A percentile compares a stretch with the other conserved stretches of the same genome.
These are phyloP conservation scores for Cryomyces minteri DNA, from an alignment of 495 filamentous ascomycete species.

Conservation along the genomic window DNA sequence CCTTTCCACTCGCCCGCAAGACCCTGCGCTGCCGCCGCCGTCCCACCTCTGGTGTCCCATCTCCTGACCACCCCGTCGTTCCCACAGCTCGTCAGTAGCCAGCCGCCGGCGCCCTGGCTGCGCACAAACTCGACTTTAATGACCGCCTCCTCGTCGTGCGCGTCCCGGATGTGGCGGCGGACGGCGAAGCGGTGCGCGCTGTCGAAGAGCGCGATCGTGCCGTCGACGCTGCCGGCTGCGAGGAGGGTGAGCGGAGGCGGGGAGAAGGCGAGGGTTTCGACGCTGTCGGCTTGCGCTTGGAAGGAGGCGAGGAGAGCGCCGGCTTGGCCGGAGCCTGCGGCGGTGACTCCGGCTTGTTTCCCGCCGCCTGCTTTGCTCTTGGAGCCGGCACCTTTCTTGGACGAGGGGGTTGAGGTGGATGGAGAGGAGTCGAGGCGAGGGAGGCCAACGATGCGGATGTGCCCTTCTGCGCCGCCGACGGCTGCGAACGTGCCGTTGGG, in stretches of 20 bases:
- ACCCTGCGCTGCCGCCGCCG: conserved; percentile 29
- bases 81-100: conserved; percentile 63
- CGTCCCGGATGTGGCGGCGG: conserved; percentile 57
- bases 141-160: conserved; percentile 65
- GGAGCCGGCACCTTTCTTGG: conserved; percentile 21
- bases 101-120: conserved; percentile 25
- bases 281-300: conserved; percentile 53
- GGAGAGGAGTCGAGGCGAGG: conserved; percentile 38
- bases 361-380: conserved; percentile 25
- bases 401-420: conserved; percentile 15
- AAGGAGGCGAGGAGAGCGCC: conserved; percentile 63
- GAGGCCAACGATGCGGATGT: conserved; percentile 66
- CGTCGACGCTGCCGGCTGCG: conserved; percentile 80
- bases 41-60: conserved; percentile 77
- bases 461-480: conserved; percentile 72
- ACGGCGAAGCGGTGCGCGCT: conserved; percentile 65
- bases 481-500: conserved; percentile 62
- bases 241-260: conserved; percentile 56
- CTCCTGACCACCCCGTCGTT: conserved; percentile 73
- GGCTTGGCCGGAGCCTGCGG: conserved; percentile 36
- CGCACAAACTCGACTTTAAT: conserved; percentile 81
- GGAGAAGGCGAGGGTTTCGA: conserved; percentile 78
- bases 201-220: conserved; percentile 78
- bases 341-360: conserved; percentile 11
- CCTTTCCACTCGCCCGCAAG: conserved; percentile 13